Percentiles rank a stretch among this genome's conserved stretches.
These are phyloP conservation scores for Plasmodium malariae DNA, from an alignment of 169 alveolate species.

Conservation along the genomic window DNA sequence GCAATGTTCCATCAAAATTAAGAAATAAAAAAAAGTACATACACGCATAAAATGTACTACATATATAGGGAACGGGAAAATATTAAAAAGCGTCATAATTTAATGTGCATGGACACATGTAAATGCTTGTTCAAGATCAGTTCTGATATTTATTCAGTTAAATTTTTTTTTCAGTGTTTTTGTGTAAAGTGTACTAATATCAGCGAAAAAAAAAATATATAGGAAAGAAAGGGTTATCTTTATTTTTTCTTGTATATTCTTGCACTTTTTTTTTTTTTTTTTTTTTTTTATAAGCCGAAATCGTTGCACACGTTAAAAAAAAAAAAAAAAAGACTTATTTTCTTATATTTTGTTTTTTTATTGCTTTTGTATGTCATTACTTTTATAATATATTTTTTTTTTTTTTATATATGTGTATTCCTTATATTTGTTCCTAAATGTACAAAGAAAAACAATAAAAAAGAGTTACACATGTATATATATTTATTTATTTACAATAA, in stretches of 20 bases:
- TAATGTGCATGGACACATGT: neutral
- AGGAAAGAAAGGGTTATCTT: neutral
- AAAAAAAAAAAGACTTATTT: slow-evolving; percentile 22
- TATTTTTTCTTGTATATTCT: neutral
- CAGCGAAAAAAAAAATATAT: neutral
- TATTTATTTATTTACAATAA: neutral
- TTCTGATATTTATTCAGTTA: neutral
- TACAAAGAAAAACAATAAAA: neutral
- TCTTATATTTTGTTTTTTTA: too few species aligned
- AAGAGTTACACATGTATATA: neutral
- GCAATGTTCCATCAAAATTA: neutral
- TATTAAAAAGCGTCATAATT: too few species aligned
- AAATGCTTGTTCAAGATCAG: neutral
- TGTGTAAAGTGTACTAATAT: neutral
- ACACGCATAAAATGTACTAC: neutral
- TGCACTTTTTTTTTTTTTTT: neutral
- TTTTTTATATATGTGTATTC: neutral
- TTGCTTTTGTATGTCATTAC: neutral
- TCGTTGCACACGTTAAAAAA: slow-evolving; percentile 12
- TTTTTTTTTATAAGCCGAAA: slow-evolving; percentile 9
- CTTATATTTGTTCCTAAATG: neutral
- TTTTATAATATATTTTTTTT: too few species aligned
- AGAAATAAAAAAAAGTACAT: neutral
- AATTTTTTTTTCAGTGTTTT: neutral
- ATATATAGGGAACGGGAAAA: neutral